phyloP scores from a whole-genome alignment of 176 grass and related monocot genomes.

The Aegilops speltoides region DNA sequence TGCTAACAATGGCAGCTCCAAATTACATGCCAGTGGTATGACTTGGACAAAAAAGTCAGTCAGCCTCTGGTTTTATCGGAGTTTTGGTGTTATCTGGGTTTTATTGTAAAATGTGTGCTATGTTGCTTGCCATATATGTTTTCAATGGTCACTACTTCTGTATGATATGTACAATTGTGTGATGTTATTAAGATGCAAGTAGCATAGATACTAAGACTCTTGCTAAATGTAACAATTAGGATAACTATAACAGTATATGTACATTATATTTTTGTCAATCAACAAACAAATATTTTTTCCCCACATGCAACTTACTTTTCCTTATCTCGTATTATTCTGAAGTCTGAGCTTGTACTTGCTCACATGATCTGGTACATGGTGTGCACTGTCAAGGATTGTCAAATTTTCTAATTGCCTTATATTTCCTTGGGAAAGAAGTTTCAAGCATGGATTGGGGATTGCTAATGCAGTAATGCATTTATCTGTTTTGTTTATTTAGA shows the following conservation, averaged over 20 bases:
- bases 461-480: conserved; percentile 21
- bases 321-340: not conserved
- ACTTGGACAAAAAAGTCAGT: not conserved
- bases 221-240: not conserved
- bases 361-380: conserved; percentile 16
- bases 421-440: not conserved
- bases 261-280: not conserved
- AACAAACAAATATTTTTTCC: conserved; percentile 21
- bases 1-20: not conserved
- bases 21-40: not conserved
- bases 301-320: not conserved
- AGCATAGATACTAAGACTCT: not conserved
- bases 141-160: not conserved
- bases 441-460: conserved; percentile 3
- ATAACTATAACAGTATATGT: not conserved
- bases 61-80: not conserved
- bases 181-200: not conserved
- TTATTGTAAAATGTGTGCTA: not conserved
- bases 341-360: not conserved
- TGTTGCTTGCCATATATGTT: not conserved
- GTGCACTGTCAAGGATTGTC: conserved; percentile 2
- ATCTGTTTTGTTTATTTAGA: conserved; percentile 23
- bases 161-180: not conserved
- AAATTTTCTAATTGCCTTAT: not conserved
- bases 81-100: not conserved